These are phyloP conservation scores for Scytalidium lignicola DNA, from an alignment of 2,329 filamentous ascomycete genomes.

Conservation along the genomic window DNA sequence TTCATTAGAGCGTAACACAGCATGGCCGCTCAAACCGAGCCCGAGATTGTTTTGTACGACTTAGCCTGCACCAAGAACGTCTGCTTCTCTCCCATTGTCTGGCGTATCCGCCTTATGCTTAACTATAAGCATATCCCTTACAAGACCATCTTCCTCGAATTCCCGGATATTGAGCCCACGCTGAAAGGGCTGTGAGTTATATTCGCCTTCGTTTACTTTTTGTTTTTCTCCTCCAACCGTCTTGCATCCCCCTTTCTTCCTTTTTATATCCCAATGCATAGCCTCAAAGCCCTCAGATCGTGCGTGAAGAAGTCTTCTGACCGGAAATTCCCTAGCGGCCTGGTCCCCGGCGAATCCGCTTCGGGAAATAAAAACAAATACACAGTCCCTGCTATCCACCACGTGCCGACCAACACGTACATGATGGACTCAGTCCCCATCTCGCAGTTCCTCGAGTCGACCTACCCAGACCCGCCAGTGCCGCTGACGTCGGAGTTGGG, in stretches of 20 bases:
- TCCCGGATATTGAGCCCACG: conserved; percentile 37
- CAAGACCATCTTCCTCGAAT: conserved; percentile 36
- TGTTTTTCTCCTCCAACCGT: conserved; percentile 5
- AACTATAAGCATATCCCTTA: conserved; percentile 39
- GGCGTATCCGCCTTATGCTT: conserved; percentile 38
- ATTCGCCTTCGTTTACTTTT: conserved; percentile 4
- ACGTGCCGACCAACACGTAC: conserved; percentile 32
- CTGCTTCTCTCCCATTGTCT: conserved; percentile 37
- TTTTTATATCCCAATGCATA: conserved; percentile 1
- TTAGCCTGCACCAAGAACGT: conserved; percentile 33
- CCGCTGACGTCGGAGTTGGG: conserved; percentile 32
- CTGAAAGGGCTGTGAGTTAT: conserved; percentile 33
- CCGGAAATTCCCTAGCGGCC: conserved; percentile 16
- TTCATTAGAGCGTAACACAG: conserved; percentile 10
- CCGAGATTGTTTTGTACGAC: conserved; percentile 36
- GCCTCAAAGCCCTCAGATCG: not conserved
- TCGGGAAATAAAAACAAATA: conserved; percentile 24
- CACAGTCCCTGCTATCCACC: conserved; percentile 37
- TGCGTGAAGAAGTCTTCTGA: conserved; percentile 3
- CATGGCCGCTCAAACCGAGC: conserved; percentile 23
- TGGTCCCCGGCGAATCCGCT: conserved; percentile 17
- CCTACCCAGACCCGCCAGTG: conserved; percentile 32
- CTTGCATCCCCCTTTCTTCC: conserved; percentile 1
- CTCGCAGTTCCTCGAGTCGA: conserved; percentile 34
- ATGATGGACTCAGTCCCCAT: conserved; percentile 37